Base-by-base conservation (phyloP, 495 filamentous ascomycete species). In the Paragyromitra xinjiangensis region DNA sequence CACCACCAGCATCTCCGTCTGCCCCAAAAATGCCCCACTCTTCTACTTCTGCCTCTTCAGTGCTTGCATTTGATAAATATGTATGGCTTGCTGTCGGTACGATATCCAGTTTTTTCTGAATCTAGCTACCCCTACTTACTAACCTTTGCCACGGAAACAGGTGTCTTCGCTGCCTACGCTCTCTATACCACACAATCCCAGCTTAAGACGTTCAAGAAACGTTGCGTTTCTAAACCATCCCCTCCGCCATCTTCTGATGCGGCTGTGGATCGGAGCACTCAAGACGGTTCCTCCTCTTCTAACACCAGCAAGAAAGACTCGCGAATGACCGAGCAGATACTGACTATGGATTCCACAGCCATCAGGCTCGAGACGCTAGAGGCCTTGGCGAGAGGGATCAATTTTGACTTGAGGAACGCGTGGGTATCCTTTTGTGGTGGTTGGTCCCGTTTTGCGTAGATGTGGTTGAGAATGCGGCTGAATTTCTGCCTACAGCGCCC, bases 281-380 rank as follows among this genome's bases (percentile, higher is more conserved):
- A 81, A 80, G 78, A 80, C 66, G 78, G 78, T 77, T 51, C 59
- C 19, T 59, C n/a, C 50, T 56, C 64, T 44, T 72, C 64, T 62
- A 61, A 45, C 56, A 40, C 16, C 14, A 42, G 67, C 73, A 53
- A 71, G 22, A 29, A 42, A 45, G 71, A 75, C 70, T 76, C 44
- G 71, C 55, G 39, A 34, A 73, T 73, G 74, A 73, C 63, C 44
- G 75, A 67, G 64, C 59, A 63, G 48, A 78, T 78, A 53, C 74
- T 79, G 68, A 79, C 68, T 71, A 71, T 73, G 75, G 37, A 63
- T 26, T 42, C n/a, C n/a, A 40, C 56, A 71, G 78, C 78, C 44
- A 64, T 80, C 44, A 77, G 66, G 29, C 42, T 80, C 22, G 78
- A 80, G 48, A 77, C 78, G 11, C 39, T 80, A 16, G 78, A 63